These are phyloP conservation scores for Yarrowia sp. DNA, from an alignment of 805 yeast genomes.

Conservation along the genomic window DNA sequence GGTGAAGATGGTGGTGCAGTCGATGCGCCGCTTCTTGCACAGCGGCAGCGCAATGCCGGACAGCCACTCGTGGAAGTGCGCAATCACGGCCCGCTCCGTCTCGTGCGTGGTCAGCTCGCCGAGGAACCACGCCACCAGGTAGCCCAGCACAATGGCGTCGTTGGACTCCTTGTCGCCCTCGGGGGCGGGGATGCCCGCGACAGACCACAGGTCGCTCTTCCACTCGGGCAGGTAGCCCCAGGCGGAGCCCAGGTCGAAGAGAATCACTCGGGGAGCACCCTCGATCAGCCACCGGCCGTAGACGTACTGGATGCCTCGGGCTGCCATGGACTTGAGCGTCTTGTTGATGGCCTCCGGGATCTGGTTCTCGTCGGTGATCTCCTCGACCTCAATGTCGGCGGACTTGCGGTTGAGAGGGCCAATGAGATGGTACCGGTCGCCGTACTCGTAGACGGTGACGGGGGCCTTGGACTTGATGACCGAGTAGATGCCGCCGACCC, in stretches of 20 bases:
- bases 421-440: slow-evolving; percentile 76
- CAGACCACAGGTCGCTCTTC: slow-evolving; percentile 90
- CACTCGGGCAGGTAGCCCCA: slow-evolving; percentile 72
- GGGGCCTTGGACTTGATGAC: slow-evolving; percentile 96
- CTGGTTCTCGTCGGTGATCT: slow-evolving; percentile 49
- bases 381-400: slow-evolving; percentile 77
- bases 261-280: slow-evolving; percentile 90
- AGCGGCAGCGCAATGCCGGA: slow-evolving; percentile 95
- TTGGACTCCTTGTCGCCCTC: slow-evolving; percentile 83
- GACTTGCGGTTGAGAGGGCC: slow-evolving; percentile 79
- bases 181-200: slow-evolving; percentile 92
- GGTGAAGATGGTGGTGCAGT: slow-evolving; percentile 91
- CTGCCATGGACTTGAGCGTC: slow-evolving; percentile 73
- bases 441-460: slow-evolving; percentile 89
- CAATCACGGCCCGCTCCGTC: slow-evolving; percentile 80
- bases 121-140: slow-evolving; percentile 92
- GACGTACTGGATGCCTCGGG: slow-evolving; percentile 75
- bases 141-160: slow-evolving; percentile 90
- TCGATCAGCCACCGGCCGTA: slow-evolving; percentile 97
- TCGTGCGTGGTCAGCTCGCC: slow-evolving; percentile 90
- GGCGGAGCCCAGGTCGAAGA: slow-evolving; percentile 84
- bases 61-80: slow-evolving; percentile 97
- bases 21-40: slow-evolving; percentile 86
- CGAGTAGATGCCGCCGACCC: slow-evolving; percentile 97
- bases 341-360: slow-evolving; percentile 39